A percentile compares a stretch with the other conserved stretches of the same genome.
These are phyloP conservation scores for Malassezia pachydermatis DNA, from an alignment of 1,284 basidiomycete genomes.

Conservation along the genomic window DNA sequence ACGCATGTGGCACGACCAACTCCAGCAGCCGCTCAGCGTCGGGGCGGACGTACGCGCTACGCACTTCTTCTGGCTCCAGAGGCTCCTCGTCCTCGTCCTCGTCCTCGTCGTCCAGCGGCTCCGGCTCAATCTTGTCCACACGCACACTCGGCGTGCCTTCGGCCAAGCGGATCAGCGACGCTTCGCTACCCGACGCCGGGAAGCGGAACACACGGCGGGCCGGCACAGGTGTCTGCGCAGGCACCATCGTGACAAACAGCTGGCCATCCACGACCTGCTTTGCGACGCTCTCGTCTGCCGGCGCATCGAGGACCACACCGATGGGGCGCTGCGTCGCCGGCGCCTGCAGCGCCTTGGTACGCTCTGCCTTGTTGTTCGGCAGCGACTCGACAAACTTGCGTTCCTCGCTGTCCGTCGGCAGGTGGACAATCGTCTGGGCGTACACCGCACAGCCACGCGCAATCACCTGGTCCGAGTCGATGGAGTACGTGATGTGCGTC, in stretches of 20 bases:
- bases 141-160: conserved; percentile 73
- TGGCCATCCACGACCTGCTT: conserved; percentile 52
- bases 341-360: conserved; percentile 41
- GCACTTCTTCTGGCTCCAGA: conserved; percentile 34
- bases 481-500: conserved; percentile 53
- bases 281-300: conserved; percentile 30
- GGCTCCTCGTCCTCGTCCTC: conserved; percentile 53
- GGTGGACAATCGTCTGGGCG: conserved; percentile 52
- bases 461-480: conserved; percentile 79
- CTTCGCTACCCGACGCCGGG: conserved; percentile 24
- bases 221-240: conserved; percentile 57
- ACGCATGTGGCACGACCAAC: conserved; percentile 23
- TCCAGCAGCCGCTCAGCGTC: conserved; percentile 20
- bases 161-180: conserved; percentile 66
- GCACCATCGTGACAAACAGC: conserved; percentile 48
- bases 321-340: conserved; percentile 53
- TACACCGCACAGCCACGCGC: conserved; percentile 80
- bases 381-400: conserved; percentile 26
- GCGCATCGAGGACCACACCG: conserved; percentile 67
- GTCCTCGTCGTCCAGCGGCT: conserved; percentile 50
- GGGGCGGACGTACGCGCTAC: conserved; percentile 30
- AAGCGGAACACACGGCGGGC: conserved; percentile 62
- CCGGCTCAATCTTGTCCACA: conserved; percentile 52
- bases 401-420: conserved; percentile 29
- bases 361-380: conserved; percentile 46